These are phyloP conservation scores for Pythium myriotylum DNA, from an alignment of 352 stramenopile species.

Conservation along the genomic window DNA sequence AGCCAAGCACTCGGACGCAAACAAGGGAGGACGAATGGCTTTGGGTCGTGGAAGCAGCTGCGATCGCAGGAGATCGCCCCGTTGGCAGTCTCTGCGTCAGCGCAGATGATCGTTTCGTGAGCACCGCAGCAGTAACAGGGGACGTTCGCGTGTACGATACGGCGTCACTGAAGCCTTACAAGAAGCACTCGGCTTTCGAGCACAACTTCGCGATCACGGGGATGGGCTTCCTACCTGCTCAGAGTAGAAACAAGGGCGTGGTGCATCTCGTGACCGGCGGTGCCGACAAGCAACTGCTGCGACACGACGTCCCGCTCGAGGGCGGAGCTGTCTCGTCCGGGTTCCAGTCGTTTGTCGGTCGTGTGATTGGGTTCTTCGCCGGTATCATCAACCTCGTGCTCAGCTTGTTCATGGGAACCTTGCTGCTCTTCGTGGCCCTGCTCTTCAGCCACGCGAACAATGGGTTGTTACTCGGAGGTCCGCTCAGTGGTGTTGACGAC, in stretches of 20 bases:
- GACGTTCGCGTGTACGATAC: conserved; percentile 71
- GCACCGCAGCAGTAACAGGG: conserved; percentile 66
- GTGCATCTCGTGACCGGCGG: conserved; percentile 70
- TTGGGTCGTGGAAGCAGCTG: conserved; percentile 57
- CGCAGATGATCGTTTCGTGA: conserved; percentile 72
- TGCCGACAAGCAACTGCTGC: conserved; percentile 74
- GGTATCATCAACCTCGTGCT: conserved; percentile 48
- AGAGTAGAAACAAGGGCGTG: conserved; percentile 36
- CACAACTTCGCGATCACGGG: conserved; percentile 85
- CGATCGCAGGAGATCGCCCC: conserved; percentile 68
- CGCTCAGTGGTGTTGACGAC: conserved; percentile 60
- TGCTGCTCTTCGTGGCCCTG: conserved; percentile 71
- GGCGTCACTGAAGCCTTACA: conserved; percentile 51
- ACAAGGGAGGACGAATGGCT: conserved; percentile 68
- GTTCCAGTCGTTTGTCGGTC: conserved; percentile 34
- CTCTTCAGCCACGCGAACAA: conserved; percentile 79
- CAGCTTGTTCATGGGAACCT: conserved; percentile 45
- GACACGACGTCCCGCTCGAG: conserved; percentile 62
- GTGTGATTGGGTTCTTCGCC: conserved; percentile 35
- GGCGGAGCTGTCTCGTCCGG: conserved; percentile 57
- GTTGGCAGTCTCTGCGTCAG: conserved; percentile 81
- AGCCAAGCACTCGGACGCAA: conserved; percentile 67
- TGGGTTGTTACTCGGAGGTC: conserved; percentile 48
- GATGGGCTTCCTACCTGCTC: conserved; percentile 62
- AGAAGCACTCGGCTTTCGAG: conserved; percentile 52